Evolutionary conservation across 2,329 filamentous ascomycete genomes (phyloP), one percentile per base, ranked within the genome.

Genomic region (Fusarium veterinarium): DNA sequence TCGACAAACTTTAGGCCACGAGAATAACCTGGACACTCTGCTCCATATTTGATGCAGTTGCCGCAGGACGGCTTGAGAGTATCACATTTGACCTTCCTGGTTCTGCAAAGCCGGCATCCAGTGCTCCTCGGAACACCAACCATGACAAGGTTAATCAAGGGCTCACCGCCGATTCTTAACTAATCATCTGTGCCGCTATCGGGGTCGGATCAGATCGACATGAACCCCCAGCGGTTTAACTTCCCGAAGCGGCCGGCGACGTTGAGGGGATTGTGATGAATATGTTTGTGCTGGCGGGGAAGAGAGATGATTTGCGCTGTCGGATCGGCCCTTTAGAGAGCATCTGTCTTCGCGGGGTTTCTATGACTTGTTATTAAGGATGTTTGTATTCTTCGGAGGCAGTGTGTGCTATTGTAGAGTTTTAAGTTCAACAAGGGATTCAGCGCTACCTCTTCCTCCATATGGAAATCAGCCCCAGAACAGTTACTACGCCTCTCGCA

Each of bases 31-130:
- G 82, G 81, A 60, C 82, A 84, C 12, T 76, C 74, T 28, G 75
- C 79, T 40, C 81, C 81, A 64, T 84, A 84, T 57, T 78, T 81
- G 59, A 75, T 65, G 73, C 83, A 84, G 58, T 84, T 84, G 30
- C 75, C 77, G 60, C 83, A 84, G 59, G 75, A 78, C 16, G 85
- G 85, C 16, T 79, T 81, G 28, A 70, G 77, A 75, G 86, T 81
- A 73, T 87, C 85, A 68, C 86, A 87, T 79, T 85, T 83, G 64
- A 84, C 80, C 52, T 80, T 80, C 60, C 83, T 79, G 75, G 80
- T 81, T 64, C 82, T 79, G 75, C 83, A 84, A 42, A 84, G 77
- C 60, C 79, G 78, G 72, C 83, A 85, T 69, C 77, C 78, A 67
- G 76, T 81, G 70, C 79, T 83, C 45, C 81, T 79, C 56, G 81